Conservation (phyloP, 495 filamentous ascomycete genomes). For the Penicillium longicatenatum region DNA sequence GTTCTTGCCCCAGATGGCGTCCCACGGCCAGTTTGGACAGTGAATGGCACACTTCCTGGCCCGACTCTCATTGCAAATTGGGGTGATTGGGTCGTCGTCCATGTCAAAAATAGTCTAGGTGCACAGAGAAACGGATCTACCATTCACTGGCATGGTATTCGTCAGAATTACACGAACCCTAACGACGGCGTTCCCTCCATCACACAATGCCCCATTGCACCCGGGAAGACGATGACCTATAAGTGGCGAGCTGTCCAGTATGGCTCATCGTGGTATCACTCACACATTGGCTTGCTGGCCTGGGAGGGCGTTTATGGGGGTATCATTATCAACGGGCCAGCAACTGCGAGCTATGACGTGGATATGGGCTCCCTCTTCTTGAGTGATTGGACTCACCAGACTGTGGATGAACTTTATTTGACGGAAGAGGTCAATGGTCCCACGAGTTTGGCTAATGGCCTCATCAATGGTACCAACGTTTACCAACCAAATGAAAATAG, state of each 20-base stretch:
- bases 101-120: conserved; percentile 64
- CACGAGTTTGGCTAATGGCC: conserved; percentile 41
- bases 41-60: conserved; percentile 69
- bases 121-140: conserved; percentile 1
- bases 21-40: conserved; percentile 57
- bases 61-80: conserved; percentile 61
- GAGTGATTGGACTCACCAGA: conserved; percentile 58
- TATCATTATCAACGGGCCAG: conserved; percentile 46
- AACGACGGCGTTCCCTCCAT: too few species aligned
- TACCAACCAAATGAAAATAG: conserved; percentile 30
- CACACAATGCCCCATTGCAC: conserved; percentile 61
- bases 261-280: conserved; percentile 82
- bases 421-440: conserved; percentile 21
- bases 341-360: conserved; percentile 60
- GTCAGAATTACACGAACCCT: too few species aligned
- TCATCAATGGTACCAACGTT: conserved; percentile 58
- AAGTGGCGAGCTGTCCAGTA: conserved; percentile 73
- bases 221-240: conserved; percentile 65
- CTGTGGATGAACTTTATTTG: conserved; percentile 26
- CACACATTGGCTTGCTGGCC: conserved; percentile 67
- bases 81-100: conserved; percentile 69
- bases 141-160: conserved; percentile 54
- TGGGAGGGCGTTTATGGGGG: conserved; percentile 39
- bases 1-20: conserved; percentile 65
- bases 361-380: conserved; percentile 63